Base-by-base conservation (phyloP, 768 basidiomycete genomes). In the Kwoniella europaea region DNA sequence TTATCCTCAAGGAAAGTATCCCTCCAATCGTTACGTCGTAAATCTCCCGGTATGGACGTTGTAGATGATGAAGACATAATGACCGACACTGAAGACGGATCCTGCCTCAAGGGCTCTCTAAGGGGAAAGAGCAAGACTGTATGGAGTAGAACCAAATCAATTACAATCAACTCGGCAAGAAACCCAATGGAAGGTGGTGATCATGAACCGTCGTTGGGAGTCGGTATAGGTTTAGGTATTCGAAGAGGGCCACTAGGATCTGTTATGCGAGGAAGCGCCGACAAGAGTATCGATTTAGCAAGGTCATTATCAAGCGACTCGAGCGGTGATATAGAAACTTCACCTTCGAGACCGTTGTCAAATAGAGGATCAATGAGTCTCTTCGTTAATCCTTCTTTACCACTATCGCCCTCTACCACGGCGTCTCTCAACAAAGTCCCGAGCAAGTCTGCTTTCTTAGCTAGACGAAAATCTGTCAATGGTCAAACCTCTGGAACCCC, bases 261-360 rank as follows among this genome's bases (percentile, higher is more conserved):
- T 15, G 10, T 56, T 5, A 24, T 57, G 22, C 16, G 61, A 15
- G 60, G 62, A 18, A 60, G 12, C 35, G 53, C 54, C 13, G 67
- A 43, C 3, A 63, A 59, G 10, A 57, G 61, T 12, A 29, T 66
- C 24, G 69, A 71, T 43, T 58, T 73, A 15, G 43, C 67, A 12
- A 24, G 63, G 18, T 73, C 72, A 1, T 53, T 73, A 3, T 72
- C 71, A 10, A 73, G 74, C 57, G 74, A 75, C n/a, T 75, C 74
- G 0, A 73, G 74, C 43, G 68, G 68, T 52, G 74, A 75, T 10
- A 56, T 71, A 27, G 63, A 72, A 27, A 27, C 22, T 12, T 75
- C 74, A 3, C 74, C 74, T 12, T 75, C 71, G 15, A 52, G 73
- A 29, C 69, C 69, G 4, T 50, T 71, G 9, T 74, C 73, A 0